Percentiles rank a stretch among this genome's conserved stretches.
phyloP scores from a whole-genome alignment of 768 basidiomycete species.

The Pulveroboletus sp. region DNA sequence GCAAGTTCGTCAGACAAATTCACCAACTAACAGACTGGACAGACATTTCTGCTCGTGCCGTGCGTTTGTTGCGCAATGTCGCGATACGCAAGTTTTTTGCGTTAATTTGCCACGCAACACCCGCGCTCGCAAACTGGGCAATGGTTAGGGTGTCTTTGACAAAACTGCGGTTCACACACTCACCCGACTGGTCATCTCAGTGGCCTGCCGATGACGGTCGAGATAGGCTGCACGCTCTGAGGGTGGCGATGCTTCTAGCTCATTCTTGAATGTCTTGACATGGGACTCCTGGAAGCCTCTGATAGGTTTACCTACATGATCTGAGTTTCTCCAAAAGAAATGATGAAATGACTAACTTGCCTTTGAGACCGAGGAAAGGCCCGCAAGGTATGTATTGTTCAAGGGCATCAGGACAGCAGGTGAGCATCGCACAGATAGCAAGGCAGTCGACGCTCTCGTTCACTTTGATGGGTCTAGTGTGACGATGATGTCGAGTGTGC shows the following conservation, averaged over 20 bases:
- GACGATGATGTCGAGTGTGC: not conserved
- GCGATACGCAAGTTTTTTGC: conserved; percentile 15
- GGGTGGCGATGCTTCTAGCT: conserved; percentile 7
- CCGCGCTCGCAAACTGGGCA: conserved; percentile 22
- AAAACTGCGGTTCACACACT: not conserved
- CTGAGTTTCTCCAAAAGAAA: conserved; percentile 2
- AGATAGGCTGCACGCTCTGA: conserved; percentile 19
- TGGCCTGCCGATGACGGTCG: conserved; percentile 10
- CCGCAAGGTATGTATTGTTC: conserved; percentile 25
- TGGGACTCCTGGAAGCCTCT: conserved; percentile 23
- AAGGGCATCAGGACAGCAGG: conserved; percentile 6
- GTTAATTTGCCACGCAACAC: conserved; percentile 24
- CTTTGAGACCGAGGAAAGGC: conserved; percentile 23
- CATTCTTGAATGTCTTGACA: conserved; percentile 14
- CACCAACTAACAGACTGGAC: conserved; percentile 1
- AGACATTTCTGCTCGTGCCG: conserved; percentile 25
- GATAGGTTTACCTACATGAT: conserved; percentile 9
- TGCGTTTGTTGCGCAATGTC: conserved; percentile 21
- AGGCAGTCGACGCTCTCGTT: conserved; percentile 5
- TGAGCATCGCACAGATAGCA: conserved; percentile 7
- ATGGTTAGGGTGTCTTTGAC: conserved; percentile 5
- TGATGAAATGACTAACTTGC: conserved; percentile 4
- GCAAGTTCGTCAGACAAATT: conserved; percentile 2
- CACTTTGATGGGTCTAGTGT: conserved; percentile 18
- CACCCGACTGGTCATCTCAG: conserved; percentile 9